Percentiles rank a stretch among this genome's conserved stretches.
Evolutionary conservation across 2,329 filamentous ascomycete genomes (phyloP).

Genomic region (Emergomyces orientalis): DNA sequence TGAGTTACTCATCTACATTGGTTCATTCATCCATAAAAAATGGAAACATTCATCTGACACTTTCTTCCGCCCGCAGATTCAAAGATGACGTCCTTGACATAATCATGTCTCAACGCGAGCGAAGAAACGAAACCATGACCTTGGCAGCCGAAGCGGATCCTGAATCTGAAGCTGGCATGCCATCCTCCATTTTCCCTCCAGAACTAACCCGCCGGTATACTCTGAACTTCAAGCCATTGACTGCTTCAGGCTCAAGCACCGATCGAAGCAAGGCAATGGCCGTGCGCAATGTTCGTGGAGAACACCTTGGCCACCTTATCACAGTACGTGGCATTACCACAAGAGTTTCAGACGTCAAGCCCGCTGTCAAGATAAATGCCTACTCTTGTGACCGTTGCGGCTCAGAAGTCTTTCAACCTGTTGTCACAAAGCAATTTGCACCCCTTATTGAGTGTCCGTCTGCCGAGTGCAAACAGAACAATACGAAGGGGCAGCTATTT

Average conservation of each 20-base stretch:
- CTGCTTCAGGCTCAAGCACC: slow-evolving; percentile 58
- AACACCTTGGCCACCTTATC: slow-evolving; percentile 86
- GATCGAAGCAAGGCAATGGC: slow-evolving; percentile 60
- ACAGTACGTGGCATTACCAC: slow-evolving; percentile 91
- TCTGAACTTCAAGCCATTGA: slow-evolving; percentile 86
- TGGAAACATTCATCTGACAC: slow-evolving; percentile 13
- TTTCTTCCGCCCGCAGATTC: slow-evolving; percentile 52
- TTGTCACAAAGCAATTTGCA: slow-evolving; percentile 82
- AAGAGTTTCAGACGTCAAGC: slow-evolving; percentile 94
- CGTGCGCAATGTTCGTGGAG: slow-evolving; percentile 86
- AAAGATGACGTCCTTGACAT: slow-evolving; percentile 97
- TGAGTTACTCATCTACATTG: slow-evolving; percentile 36
- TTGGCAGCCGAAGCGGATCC: slow-evolving; percentile 56
- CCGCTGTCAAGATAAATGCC: slow-evolving; percentile 91
- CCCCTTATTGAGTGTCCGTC: slow-evolving; percentile 83
- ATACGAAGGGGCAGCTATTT: slow-evolving; percentile 86
- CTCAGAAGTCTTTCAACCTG: slow-evolving; percentile 93
- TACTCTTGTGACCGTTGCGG: slow-evolving; percentile 97
- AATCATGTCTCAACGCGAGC: slow-evolving; percentile 83
- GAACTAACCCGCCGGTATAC: slow-evolving; percentile 91
- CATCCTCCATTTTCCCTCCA: slow-evolving; percentile 75
- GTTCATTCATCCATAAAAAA: not conserved
- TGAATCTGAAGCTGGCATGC: slow-evolving; percentile 47
- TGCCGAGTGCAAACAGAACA: slow-evolving; percentile 78
- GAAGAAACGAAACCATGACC: slow-evolving; percentile 68